These are phyloP conservation scores for Penicillium coffeae DNA, from an alignment of 495 filamentous ascomycete species.

Conservation along the genomic window DNA sequence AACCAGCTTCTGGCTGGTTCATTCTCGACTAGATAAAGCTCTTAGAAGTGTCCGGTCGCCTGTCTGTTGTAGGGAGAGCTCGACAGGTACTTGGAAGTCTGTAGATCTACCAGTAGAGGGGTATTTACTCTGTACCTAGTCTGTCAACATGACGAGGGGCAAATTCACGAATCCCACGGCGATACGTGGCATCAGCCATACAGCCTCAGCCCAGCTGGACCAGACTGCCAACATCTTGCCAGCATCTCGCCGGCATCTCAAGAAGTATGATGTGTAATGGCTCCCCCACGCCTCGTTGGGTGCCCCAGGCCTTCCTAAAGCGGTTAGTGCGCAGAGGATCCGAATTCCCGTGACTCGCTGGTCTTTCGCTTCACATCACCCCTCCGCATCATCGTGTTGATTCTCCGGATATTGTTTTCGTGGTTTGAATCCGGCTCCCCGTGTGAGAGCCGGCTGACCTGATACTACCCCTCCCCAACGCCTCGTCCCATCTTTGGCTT, in stretches of 20 bases:
- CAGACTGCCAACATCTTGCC: too few species aligned
- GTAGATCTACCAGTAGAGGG: too few species aligned
- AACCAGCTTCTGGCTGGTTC: not conserved
- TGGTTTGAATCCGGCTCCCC: not conserved
- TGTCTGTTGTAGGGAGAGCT: too few species aligned
- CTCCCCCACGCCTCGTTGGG: conserved; percentile 11
- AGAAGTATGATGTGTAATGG: conserved; percentile 9
- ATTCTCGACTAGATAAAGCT: not conserved
- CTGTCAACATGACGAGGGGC: too few species aligned
- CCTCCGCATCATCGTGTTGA: conserved; percentile 20
- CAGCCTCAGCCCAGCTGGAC: too few species aligned
- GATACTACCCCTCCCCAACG: not conserved
- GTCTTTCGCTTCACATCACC: conserved; percentile 29
- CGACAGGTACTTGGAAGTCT: too few species aligned
- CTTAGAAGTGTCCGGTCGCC: too few species aligned
- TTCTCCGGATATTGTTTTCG: conserved; percentile 5
- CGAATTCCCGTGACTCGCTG: conserved; percentile 30
- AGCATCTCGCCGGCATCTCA: too few species aligned
- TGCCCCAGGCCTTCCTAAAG: conserved; percentile 16
- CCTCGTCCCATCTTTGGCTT: not conserved
- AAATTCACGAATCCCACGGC: too few species aligned
- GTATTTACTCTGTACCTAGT: too few species aligned
- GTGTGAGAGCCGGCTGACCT: conserved; percentile 4
- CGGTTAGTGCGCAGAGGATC: conserved; percentile 16
- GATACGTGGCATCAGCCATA: too few species aligned